Evolutionary conservation across 768 basidiomycete genomes (phyloP).

Genomic region (Pleurotus citrinopileatus): DNA sequence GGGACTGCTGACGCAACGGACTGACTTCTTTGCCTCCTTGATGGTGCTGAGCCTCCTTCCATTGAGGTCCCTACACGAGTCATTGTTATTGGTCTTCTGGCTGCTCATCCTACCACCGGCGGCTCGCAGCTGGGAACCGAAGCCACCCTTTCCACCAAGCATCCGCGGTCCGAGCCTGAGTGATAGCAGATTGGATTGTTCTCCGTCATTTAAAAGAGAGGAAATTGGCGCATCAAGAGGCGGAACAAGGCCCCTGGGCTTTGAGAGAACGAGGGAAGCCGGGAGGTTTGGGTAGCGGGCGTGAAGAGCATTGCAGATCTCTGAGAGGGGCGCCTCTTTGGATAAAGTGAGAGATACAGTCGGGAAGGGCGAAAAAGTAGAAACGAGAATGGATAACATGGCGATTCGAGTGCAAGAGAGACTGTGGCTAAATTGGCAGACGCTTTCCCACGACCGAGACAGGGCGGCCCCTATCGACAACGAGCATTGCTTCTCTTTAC

Average conservation of each 20-base stretch:
- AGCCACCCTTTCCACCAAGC: slow-evolving; percentile 94
- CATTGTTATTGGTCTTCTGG: slow-evolving; percentile 93
- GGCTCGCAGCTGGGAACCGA: slow-evolving; percentile 93
- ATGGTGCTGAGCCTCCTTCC: slow-evolving; percentile 90
- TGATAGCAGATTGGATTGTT: slow-evolving; percentile 41
- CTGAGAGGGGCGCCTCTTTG: slow-evolving; percentile 33
- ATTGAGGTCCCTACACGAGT: slow-evolving; percentile 90
- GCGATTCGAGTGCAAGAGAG: background rate
- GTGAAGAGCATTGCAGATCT: slow-evolving; percentile 41
- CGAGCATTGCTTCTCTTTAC: too few relatives aligned
- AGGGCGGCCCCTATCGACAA: background rate
- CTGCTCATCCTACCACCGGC: slow-evolving; percentile 98
- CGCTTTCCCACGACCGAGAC: background rate
- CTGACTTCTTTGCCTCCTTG: slow-evolving; percentile 93
- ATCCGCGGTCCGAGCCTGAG: slow-evolving; percentile 75
- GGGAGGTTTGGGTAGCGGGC: slow-evolving; percentile 49
- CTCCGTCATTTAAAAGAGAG: slow-evolving; percentile 22
- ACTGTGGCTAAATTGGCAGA: background rate
- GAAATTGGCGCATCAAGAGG: slow-evolving; percentile 32
- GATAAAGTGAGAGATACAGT: slow-evolving; percentile 48
- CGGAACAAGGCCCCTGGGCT: slow-evolving; percentile 32
- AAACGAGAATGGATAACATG: slow-evolving; percentile 42
- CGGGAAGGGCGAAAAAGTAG: slow-evolving; percentile 60
- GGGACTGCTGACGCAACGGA: slow-evolving; percentile 7
- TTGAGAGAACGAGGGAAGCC: slow-evolving; percentile 33